Evolutionary conservation across 2,329 filamentous ascomycete genomes (phyloP).

Genomic region (Colletotrichum neosansevieriae): DNA sequence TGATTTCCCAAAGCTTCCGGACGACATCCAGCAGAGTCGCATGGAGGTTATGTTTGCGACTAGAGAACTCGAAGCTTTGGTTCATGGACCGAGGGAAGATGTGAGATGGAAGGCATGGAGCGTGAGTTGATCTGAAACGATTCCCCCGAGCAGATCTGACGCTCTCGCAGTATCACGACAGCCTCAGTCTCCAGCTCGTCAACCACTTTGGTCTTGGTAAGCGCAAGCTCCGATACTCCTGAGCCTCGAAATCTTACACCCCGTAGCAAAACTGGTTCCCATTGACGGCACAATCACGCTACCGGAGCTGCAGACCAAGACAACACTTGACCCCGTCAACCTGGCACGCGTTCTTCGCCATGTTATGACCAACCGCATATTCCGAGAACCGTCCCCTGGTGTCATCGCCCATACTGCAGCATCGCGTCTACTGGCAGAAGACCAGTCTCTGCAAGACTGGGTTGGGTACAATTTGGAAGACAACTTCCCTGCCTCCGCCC

Average conservation of each 20-base stretch:
- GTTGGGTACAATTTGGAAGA: constrained; percentile 68
- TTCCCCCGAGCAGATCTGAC: constrained; percentile 28
- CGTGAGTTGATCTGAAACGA: constrained; percentile 50
- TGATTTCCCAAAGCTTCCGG: constrained; percentile 62
- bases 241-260: constrained; percentile 27
- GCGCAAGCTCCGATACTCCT: neutral
- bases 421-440: constrained; percentile 63
- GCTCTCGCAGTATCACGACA: constrained; percentile 59
- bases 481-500: constrained; percentile 61
- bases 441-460: constrained; percentile 64
- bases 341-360: constrained; percentile 65
- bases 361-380: constrained; percentile 69
- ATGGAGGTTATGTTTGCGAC: constrained; percentile 62
- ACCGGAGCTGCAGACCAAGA: constrained; percentile 58
- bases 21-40: constrained; percentile 58
- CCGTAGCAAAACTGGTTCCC: constrained; percentile 63
- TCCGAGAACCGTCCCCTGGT: constrained; percentile 63
- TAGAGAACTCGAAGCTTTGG: constrained; percentile 60
- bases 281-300: constrained; percentile 59
- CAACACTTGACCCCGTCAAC: constrained; percentile 61
- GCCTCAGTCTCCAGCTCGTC: constrained; percentile 62
- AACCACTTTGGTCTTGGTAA: constrained; percentile 64
- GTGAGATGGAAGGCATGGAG: constrained; percentile 66
- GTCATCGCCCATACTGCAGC: constrained; percentile 67
- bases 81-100: constrained; percentile 63